A percentile compares a stretch with the other conserved stretches of the same genome.
phyloP scores from a whole-genome alignment of 768 basidiomycete genomes.

The Pisolithus sp. region DNA sequence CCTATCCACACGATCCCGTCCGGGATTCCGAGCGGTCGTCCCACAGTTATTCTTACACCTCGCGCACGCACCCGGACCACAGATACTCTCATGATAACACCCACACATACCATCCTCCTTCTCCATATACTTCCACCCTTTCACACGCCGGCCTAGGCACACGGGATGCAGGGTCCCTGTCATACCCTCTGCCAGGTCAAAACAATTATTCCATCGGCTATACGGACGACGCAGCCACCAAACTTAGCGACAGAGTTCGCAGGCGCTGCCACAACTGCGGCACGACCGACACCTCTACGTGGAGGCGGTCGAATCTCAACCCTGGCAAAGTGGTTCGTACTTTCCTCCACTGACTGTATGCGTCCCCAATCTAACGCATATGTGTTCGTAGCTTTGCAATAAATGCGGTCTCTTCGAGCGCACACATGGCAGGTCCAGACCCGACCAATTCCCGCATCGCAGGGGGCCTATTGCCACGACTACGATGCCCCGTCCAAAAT shows the following conservation, averaged over 20 bases:
- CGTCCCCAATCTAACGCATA: slow-evolving; percentile 2
- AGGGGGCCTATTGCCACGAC: slow-evolving; percentile 58
- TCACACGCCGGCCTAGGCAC: slow-evolving; percentile 17
- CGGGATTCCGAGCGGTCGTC: slow-evolving; percentile 26
- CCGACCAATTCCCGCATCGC: slow-evolving; percentile 78
- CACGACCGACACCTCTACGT: slow-evolving; percentile 79
- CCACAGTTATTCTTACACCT: slow-evolving; percentile 30
- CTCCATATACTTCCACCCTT: slow-evolving; percentile 23
- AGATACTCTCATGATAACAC: slow-evolving; percentile 27
- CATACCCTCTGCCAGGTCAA: slow-evolving; percentile 35
- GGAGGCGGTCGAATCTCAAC: slow-evolving; percentile 69
- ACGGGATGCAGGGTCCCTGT: slow-evolving; percentile 22
- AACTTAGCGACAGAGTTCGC: slow-evolving; percentile 70
- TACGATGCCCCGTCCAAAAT: slow-evolving; percentile 41
- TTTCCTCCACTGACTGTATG: not conserved
- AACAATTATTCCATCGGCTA: slow-evolving; percentile 36
- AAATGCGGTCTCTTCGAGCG: slow-evolving; percentile 80
- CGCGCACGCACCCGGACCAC: slow-evolving; percentile 22
- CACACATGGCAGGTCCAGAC: slow-evolving; percentile 71
- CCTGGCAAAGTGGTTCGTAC: slow-evolving; percentile 68
- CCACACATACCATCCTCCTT: slow-evolving; percentile 24
- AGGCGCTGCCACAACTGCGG: slow-evolving; percentile 80
- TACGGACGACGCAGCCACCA: slow-evolving; percentile 78
- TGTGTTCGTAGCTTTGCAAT: slow-evolving; percentile 34
- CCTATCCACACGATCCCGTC: slow-evolving; percentile 29